These are phyloP conservation scores for Pythium brachiatum DNA, from an alignment of 352 stramenopile species.

Conservation along the genomic window DNA sequence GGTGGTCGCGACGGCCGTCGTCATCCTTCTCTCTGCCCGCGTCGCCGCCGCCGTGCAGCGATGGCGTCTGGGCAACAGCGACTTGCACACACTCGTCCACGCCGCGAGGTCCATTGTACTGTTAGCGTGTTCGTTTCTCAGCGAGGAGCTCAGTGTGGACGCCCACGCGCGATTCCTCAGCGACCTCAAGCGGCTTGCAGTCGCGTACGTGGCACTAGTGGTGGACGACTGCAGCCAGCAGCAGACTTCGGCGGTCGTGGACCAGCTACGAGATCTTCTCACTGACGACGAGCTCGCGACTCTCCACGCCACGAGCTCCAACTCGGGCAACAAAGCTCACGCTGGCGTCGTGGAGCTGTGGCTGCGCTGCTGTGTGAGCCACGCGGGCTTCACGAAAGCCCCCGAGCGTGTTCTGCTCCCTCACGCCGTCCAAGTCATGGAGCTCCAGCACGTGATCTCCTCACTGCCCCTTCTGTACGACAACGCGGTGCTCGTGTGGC, in stretches of 20 bases:
- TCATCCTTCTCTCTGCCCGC: slow-evolving; percentile 40
- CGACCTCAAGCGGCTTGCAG: slow-evolving; percentile 57
- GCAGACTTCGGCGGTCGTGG: slow-evolving; percentile 30
- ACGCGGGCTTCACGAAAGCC: slow-evolving; percentile 14
- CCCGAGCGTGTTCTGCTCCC: slow-evolving; percentile 41
- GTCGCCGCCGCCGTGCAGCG: slow-evolving; percentile 40
- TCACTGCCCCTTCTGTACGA: slow-evolving; percentile 50
- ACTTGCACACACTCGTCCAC: slow-evolving; percentile 41
- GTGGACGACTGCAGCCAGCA: slow-evolving; percentile 53
- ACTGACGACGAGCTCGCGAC: slow-evolving; percentile 38
- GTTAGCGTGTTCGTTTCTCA: slow-evolving; percentile 20
- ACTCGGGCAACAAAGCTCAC: slow-evolving; percentile 45
- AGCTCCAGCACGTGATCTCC: slow-evolving; percentile 49
- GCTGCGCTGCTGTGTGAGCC: slow-evolving; percentile 45
- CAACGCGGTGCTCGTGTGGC: slow-evolving; percentile 47
- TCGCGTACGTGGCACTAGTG: slow-evolving; percentile 52
- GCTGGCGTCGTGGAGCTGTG: slow-evolving; percentile 57
- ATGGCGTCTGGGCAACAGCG: slow-evolving; percentile 44
- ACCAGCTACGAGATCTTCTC: slow-evolving; percentile 36
- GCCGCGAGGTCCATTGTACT: slow-evolving; percentile 37
- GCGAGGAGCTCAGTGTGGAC: slow-evolving; percentile 4
- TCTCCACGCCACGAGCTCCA: slow-evolving; percentile 38
- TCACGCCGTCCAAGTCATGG: slow-evolving; percentile 34
- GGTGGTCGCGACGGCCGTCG: slow-evolving; percentile 34
- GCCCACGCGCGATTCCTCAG: slow-evolving; percentile 45